A percentile compares a stretch with the other conserved stretches of the same genome.
These are phyloP conservation scores for Solanum rostratum DNA, from an alignment of 257 asterid species.

Conservation along the genomic window DNA sequence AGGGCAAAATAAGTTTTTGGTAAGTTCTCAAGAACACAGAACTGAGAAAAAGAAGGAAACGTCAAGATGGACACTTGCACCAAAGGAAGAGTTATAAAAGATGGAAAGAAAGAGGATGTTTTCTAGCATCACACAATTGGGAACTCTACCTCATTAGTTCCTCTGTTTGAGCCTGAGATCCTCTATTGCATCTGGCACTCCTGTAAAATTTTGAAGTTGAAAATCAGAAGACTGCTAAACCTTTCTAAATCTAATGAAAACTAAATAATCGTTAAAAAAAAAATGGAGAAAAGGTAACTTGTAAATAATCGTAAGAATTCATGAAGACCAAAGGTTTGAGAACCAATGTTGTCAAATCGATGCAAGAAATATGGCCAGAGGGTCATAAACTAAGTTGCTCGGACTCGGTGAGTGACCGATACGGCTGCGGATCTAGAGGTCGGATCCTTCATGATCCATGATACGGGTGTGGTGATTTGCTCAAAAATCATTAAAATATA, in stretches of 20 bases:
- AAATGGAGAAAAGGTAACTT: no score
- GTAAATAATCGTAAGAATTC: background rate
- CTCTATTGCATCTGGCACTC: conserved; percentile 27
- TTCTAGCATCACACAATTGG: background rate
- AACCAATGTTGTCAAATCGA: background rate
- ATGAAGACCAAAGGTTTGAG: background rate
- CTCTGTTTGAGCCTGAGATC: conserved; percentile 27
- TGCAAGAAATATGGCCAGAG: background rate
- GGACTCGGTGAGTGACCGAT: no score
- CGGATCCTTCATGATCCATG: no score
- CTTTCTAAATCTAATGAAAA: background rate
- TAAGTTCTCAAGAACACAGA: background rate
- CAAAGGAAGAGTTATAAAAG: background rate
- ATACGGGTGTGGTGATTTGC: no score
- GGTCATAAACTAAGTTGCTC: no score
- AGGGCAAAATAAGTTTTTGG: background rate
- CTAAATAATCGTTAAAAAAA: background rate
- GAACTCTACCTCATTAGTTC: conserved; percentile 51
- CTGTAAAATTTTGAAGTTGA: conserved; percentile 15
- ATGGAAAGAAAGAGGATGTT: background rate
- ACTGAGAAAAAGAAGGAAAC: background rate
- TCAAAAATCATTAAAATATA: no score
- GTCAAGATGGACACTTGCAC: background rate
- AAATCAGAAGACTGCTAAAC: background rate
- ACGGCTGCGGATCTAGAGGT: no score